Evolutionary conservation across 2,329 filamentous ascomycete species (phyloP), one percentile per base, ranked within the genome.

Genomic region (Colletotrichum brevisporum): DNA sequence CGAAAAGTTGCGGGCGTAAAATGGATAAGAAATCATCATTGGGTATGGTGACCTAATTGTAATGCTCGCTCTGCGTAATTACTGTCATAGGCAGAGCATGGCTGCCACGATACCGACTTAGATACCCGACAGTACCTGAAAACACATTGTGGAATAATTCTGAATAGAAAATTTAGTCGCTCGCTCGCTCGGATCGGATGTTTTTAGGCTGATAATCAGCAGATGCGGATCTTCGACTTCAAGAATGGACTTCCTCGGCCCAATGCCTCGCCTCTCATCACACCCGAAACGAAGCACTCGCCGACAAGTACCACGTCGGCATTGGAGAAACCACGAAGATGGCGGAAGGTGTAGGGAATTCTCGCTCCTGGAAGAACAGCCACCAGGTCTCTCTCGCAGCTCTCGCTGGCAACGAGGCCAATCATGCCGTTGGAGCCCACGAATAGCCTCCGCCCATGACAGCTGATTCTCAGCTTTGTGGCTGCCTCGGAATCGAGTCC

Each of bases 301-400:
- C 62, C 54, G 2, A 65, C 10, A 5, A 65, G 6, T 5, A 26
- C 18, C 4, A 59, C 54, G 10, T 58, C 53, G 1, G 47, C 26
- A 15, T 18, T 41, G 4, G 24, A 31, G 6, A 3, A 13, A 21
- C 59, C 47, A 1, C 41, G 21, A 3, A 21, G 54, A n/a, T 51
- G 36, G 15, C 62, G 54, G 39, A 65, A 65, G 39, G 24, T 65
- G 18, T 65, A 65, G 1, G 54, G 62, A 2, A 65, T 5, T 2
- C 54, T 43, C 5, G 62, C 62, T 3, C 62, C 62, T 0, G 54
- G 62, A 10, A 65, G 21, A 1, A 65, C 39, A 2, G 24, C 62
- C 1, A 65, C 24, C 0, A 58, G 18, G 6, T 65, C 62, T 3
- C 62, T 6, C 24, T 53, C 54, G n/a, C n/a, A 13, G 47, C 54